Percentiles rank a stretch among this genome's conserved stretches.
Conservation (phyloP, 1,139 yeast species). For the Yamadazyma friedrichii region DNA sequence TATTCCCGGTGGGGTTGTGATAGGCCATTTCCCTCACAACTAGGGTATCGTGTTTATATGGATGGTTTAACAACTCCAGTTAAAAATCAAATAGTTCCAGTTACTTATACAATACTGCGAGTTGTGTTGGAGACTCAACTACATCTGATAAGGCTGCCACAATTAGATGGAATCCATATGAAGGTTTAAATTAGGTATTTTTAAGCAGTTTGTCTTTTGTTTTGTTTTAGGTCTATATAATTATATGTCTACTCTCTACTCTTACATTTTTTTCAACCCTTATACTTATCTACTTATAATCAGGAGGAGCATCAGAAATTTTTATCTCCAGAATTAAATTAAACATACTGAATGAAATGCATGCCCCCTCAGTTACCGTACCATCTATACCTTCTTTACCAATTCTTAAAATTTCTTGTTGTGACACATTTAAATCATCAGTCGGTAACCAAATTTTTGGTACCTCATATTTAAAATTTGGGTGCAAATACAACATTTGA, state of each 20-base stretch:
- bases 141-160: too few species aligned
- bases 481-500: constrained; percentile 29
- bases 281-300: constrained; percentile 18
- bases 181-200: not conserved
- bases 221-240: not conserved
- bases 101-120: too few species aligned
- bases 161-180: too few species aligned
- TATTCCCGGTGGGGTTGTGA: too few species aligned
- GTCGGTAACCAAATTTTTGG: constrained; percentile 38
- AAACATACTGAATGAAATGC: constrained; percentile 17
- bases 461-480: constrained; percentile 31
- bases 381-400: constrained; percentile 18
- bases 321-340: constrained; percentile 18
- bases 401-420: constrained; percentile 14
- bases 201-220: not conserved
- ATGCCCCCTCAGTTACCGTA: constrained; percentile 31
- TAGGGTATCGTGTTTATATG: too few species aligned
- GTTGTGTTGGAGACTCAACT: too few species aligned
- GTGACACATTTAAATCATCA: constrained; percentile 22
- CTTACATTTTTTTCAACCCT: not conserved
- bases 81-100: too few species aligned
- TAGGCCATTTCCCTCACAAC: too few species aligned
- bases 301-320: constrained; percentile 38
- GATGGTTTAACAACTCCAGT: too few species aligned
- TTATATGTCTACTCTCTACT: not conserved